Evolutionary conservation across 2,329 filamentous ascomycete genomes (phyloP), one percentile per base, ranked within the genome.

Genomic region (Cercospora canescens): DNA sequence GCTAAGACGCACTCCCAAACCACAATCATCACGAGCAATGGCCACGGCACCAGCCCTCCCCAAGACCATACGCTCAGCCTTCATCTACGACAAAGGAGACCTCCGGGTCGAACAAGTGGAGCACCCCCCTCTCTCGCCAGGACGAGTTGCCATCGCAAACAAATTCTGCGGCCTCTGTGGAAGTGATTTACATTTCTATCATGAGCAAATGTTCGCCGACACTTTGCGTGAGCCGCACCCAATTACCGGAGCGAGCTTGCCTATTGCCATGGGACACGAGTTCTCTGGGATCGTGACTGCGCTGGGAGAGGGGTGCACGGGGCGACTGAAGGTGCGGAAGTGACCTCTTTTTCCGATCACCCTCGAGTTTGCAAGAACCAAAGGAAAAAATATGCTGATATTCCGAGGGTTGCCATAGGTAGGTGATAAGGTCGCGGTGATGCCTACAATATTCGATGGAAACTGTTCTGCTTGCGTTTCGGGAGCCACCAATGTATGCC

Each of bases 81-180:
- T 62, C 34, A 45, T 66, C 7, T 18, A 66, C 41, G 55, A 62
- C 28, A 41, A 55, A 26, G 26, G 41, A 14, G 64, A 66, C 14
- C 35, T 66, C 2, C 64, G 64, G 16, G 60, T 66, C 39, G 64
- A 66, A 45, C 41, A 55, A 28, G 59, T 62, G 9, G 50, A 52
- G 4, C 59, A 54, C 34, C 64, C 59, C 21, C 32, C 54, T 8
- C 39, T 66, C 1, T 41, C 50, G 26, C 52, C 64, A 39, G 55
- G 45, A 4, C 64, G 62, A 11, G 18, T 66, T 8, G 64, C 64
- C 12, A 62, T 66, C 24, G 52, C 52, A 6, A 54, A 60, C 14
- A 66, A 66, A 41, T 66, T 66, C 35, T 66, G 64, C 18, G 64
- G 64, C 1, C 61, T 66, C 18, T 66, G 64, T 26, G 64, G 64